Evolutionary conservation across 805 yeast genomes (phyloP), one percentile per base, ranked within the genome.

Genomic region (Saturnispora bothae): DNA sequence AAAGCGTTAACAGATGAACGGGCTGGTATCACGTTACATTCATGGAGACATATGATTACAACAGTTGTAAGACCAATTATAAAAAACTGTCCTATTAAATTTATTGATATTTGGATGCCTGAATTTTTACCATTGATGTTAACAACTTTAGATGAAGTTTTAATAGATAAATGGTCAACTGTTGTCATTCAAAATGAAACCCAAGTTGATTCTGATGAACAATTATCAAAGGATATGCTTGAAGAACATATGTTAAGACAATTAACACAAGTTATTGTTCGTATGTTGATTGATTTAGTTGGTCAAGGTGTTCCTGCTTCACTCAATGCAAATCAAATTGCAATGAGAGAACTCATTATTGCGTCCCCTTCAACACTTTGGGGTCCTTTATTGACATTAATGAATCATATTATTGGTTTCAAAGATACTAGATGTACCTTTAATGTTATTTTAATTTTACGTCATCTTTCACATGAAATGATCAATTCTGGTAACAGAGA

Each of bases 21-120:
- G 5, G 76, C 78, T 4, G 98, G 98, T 14, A 79, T 92, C 15
- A 84, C 97, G 0, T 66, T 85, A 30, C 97, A 92, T 59, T 83
- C 95, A 19, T 92, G 98, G 98, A 81, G 94, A 46, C 98, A 94
- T 54, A 83, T 92, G 78, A 77, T 89, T 31, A 88, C 89, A 47
- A 71, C 89, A 32, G 92, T 92, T 40, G 69, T 92, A 38, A 71
- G 97, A 48, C 83, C 84, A 40, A 80, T 86, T 7, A 74, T 92
- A 31, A 81, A 84, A 50, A 83, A 84, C 54, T 92, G 98, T 58
- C 98, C 98, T 2, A 66, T 71, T 1, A 70, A 69, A 31, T 72
- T 67, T 51, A 75, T 83, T 31, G 72, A 70, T 29, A 61, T 69
- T 2, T 92, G 89, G 51, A 73, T 88, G 81, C 56, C 71, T 12